Conservation (phyloP, 2,329 filamentous ascomycete genomes). For the Apiospora rasikravindrae region DNA sequence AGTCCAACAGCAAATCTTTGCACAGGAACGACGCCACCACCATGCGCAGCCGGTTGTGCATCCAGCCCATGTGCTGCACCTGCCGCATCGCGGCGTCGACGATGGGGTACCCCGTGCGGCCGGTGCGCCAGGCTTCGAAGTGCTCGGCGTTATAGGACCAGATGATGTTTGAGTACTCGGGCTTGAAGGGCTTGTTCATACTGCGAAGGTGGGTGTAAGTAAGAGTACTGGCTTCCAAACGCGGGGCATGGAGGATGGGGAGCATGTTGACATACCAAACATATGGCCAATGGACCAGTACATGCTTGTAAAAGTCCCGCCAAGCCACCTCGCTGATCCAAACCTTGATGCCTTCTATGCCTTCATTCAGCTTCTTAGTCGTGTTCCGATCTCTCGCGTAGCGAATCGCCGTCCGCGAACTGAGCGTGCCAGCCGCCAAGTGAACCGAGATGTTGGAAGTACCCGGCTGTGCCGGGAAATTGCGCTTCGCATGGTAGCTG, state of each 20-base stretch:
- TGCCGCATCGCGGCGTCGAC: slow-evolving; percentile 89
- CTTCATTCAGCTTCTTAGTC: slow-evolving; percentile 68
- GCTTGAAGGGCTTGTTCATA: slow-evolving; percentile 73
- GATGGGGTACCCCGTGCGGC: slow-evolving; percentile 79
- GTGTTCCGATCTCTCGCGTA: slow-evolving; percentile 56
- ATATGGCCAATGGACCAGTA: slow-evolving; percentile 85
- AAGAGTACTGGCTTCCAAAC: slow-evolving; percentile 5
- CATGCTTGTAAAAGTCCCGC: slow-evolving; percentile 88
- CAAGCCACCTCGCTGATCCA: slow-evolving; percentile 88
- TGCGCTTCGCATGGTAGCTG: slow-evolving; percentile 68
- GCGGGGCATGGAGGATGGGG: neutral
- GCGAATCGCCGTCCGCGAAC: slow-evolving; percentile 70
- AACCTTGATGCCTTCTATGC: slow-evolving; percentile 66
- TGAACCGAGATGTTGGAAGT: slow-evolving; percentile 78
- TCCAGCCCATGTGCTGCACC: slow-evolving; percentile 69
- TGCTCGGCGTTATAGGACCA: slow-evolving; percentile 78
- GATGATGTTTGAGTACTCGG: slow-evolving; percentile 79
- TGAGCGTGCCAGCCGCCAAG: slow-evolving; percentile 68
- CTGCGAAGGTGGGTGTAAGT: slow-evolving; percentile 28
- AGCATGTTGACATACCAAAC: slow-evolving; percentile 61
- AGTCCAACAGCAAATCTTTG: slow-evolving; percentile 83
- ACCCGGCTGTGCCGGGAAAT: slow-evolving; percentile 64
- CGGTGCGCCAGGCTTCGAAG: slow-evolving; percentile 77
- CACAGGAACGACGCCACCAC: slow-evolving; percentile 79
- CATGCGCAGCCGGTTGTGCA: slow-evolving; percentile 89